Percentiles rank a stretch among this genome's conserved stretches.
These are phyloP conservation scores for Pseudocercospora fijiensis DNA, from an alignment of 2,329 filamentous ascomycete species.

Conservation along the genomic window DNA sequence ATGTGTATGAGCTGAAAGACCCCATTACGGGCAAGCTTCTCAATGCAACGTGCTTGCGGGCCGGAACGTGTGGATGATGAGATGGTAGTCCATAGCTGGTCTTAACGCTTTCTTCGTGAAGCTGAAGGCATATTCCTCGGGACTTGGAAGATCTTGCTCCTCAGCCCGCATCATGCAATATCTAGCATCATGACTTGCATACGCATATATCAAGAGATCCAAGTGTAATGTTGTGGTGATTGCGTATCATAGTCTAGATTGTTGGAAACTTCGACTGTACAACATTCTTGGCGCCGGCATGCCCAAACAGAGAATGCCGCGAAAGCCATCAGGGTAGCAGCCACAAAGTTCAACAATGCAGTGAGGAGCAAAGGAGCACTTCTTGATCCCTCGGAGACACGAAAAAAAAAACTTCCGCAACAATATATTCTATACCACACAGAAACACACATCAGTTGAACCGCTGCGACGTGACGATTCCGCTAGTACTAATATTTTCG, in stretches of 20 bases:
- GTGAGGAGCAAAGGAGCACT: neutral
- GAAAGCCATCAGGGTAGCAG: neutral
- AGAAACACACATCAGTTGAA: too few relatives aligned
- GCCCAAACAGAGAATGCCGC: neutral
- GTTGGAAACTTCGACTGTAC: neutral
- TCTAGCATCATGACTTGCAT: neutral
- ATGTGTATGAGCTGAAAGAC: constrained; percentile 7
- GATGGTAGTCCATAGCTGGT: constrained; percentile 6
- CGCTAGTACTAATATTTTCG: too few relatives aligned
- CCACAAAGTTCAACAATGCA: too few relatives aligned
- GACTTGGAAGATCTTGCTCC: neutral
- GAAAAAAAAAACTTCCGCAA: too few relatives aligned
- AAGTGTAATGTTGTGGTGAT: neutral
- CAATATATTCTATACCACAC: too few relatives aligned
- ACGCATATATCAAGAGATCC: neutral
- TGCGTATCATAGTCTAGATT: too few relatives aligned
- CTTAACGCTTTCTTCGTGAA: neutral
- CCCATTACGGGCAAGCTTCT: constrained; percentile 5
- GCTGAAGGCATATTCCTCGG: neutral
- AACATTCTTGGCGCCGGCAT: neutral
- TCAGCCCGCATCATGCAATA: neutral
- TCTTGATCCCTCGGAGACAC: neutral
- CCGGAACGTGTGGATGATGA: neutral
- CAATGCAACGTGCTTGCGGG: constrained; percentile 7
- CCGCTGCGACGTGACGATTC: too few relatives aligned